phyloP scores from a whole-genome alignment of 164 flowering plant species.

The Cinnamomum micranthum region DNA sequence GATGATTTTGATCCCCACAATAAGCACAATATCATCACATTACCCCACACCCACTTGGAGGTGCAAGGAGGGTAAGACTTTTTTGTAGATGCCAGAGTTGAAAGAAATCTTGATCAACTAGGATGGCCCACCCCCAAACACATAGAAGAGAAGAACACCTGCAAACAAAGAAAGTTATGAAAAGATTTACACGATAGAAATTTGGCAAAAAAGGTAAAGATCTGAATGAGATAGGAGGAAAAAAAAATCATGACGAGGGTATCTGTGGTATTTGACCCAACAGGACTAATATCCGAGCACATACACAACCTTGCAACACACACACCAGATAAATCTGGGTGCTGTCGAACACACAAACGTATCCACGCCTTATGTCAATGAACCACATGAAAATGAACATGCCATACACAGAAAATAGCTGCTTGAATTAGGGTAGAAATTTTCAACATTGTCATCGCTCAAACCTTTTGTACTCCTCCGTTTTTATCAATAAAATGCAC shows the following conservation, averaged over 20 bases:
- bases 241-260: too few species aligned
- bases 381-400: not conserved
- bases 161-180: conserved; percentile 10
- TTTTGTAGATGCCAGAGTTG: conserved; percentile 93
- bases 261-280: too few species aligned
- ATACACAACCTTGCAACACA: too few species aligned
- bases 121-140: conserved; percentile 28
- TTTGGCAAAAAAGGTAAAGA: not conserved
- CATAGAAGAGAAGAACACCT: conserved; percentile 42
- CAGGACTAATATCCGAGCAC: not conserved
- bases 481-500: too few species aligned
- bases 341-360: too few species aligned
- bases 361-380: too few species aligned
- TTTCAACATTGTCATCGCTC: not conserved
- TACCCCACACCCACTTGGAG: conserved; percentile 88
- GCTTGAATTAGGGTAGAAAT: not conserved
- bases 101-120: conserved; percentile 41
- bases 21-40: conserved; percentile 45
- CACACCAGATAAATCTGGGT: too few species aligned
- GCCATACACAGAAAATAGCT: not conserved
- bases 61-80: conserved; percentile 67
- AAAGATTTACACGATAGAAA: not conserved
- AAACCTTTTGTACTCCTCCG: too few species aligned
- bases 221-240: too few species aligned
- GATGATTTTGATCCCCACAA: conserved; percentile 77